These are phyloP conservation scores for Aspergillus avenaceus DNA, from an alignment of 495 filamentous ascomycete genomes.

Conservation along the genomic window DNA sequence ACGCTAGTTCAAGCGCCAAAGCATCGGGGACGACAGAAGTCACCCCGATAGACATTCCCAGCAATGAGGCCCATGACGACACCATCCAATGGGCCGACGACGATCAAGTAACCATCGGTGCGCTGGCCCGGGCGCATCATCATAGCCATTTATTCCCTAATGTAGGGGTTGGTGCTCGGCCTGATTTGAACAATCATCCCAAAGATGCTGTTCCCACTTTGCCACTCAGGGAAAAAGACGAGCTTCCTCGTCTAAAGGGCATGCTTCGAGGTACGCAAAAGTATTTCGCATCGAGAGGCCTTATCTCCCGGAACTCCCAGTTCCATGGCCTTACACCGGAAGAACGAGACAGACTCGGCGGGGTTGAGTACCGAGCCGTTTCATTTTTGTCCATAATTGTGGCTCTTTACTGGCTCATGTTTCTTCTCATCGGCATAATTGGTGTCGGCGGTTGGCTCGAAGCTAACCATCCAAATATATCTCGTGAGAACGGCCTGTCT, in stretches of 20 bases:
- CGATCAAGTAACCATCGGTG: constrained; percentile 31
- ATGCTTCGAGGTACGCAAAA: constrained; percentile 30
- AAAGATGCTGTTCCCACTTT: constrained; percentile 21
- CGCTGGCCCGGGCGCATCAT: constrained; percentile 13
- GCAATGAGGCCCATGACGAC: constrained; percentile 2
- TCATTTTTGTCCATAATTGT: constrained; percentile 68
- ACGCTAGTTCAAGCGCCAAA: not conserved
- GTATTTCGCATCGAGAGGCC: constrained; percentile 39
- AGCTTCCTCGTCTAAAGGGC: constrained; percentile 19
- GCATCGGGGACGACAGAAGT: not conserved
- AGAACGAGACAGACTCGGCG: constrained; percentile 71
- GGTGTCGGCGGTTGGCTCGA: constrained; percentile 71
- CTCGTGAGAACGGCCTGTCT: constrained; percentile 64
- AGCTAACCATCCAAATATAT: constrained; percentile 50
- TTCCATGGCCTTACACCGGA: constrained; percentile 64
- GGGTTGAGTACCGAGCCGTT: constrained; percentile 76
- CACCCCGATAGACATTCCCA: not conserved
- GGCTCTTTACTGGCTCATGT: constrained; percentile 67
- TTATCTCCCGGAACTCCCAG: constrained; percentile 65
- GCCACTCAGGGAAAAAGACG: constrained; percentile 14
- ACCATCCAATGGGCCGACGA: constrained; percentile 23
- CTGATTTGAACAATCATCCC: constrained; percentile 38
- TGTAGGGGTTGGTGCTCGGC: constrained; percentile 51
- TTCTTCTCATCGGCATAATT: constrained; percentile 67
- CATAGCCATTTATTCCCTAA: constrained; percentile 46